Evolutionary conservation across 176 grass and related monocot species (phyloP).

Genomic region (Oryza coarctata): DNA sequence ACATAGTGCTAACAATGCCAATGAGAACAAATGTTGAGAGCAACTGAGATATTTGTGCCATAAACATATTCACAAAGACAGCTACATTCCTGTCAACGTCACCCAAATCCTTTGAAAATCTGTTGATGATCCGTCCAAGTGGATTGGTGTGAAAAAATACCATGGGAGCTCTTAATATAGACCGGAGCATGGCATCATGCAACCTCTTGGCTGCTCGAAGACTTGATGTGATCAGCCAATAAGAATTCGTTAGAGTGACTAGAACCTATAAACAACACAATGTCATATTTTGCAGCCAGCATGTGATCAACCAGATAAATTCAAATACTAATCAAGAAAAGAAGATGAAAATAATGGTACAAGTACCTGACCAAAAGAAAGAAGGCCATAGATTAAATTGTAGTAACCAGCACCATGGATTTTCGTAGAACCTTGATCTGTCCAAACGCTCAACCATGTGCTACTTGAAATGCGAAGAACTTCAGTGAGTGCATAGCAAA

Average conservation of each 20-base stretch:
- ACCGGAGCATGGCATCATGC: slow-evolving; percentile 90
- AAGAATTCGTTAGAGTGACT: slow-evolving; percentile 78
- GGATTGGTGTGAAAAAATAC: slow-evolving; percentile 99
- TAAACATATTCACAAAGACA: slow-evolving; percentile 88
- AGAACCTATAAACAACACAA: slow-evolving; percentile 63
- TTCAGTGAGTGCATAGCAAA: slow-evolving; percentile 84
- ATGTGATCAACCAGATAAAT: slow-evolving; percentile 1
- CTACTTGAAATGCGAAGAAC: slow-evolving; percentile 91
- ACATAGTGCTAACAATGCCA: slow-evolving; percentile 91
- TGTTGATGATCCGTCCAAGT: slow-evolving; percentile 97
- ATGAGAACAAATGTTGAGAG: slow-evolving; percentile 97
- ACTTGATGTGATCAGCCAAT: slow-evolving; percentile 87
- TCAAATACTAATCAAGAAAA: neutral
- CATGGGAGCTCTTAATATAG: slow-evolving; percentile 98
- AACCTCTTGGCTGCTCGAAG: slow-evolving; percentile 78
- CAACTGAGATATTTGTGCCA: slow-evolving; percentile 91
- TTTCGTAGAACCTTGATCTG: slow-evolving; percentile 78
- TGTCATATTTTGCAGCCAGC: slow-evolving; percentile 4
- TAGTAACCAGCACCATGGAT: slow-evolving; percentile 72
- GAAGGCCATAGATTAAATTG: slow-evolving; percentile 80
- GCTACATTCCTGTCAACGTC: slow-evolving; percentile 90
- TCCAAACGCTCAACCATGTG: slow-evolving; percentile 97
- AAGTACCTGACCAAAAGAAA: slow-evolving; percentile 91
- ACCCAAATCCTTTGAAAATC: slow-evolving; percentile 95
- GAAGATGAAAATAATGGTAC: neutral